These are phyloP conservation scores for Ustilago tritici DNA, from an alignment of 1,284 basidiomycete genomes.

Conservation along the genomic window DNA sequence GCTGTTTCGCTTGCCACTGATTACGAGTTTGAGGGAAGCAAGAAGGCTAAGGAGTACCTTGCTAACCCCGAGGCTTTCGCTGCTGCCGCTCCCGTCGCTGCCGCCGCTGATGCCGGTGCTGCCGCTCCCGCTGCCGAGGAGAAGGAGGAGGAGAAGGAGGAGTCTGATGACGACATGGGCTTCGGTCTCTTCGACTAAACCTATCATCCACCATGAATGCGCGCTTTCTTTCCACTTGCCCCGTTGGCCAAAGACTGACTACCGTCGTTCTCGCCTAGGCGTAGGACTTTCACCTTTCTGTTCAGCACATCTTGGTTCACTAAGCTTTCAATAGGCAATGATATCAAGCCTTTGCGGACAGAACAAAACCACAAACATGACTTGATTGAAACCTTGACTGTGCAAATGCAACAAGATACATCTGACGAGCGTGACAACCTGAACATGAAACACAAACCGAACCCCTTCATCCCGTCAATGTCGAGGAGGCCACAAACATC, in stretches of 20 bases:
- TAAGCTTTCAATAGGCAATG: background rate
- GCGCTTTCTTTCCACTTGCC: background rate
- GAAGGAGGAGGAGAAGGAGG: conserved; percentile 82
- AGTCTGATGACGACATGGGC: conserved; percentile 64
- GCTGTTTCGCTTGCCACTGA: conserved; percentile 92
- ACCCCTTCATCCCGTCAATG: background rate
- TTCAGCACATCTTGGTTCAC: background rate
- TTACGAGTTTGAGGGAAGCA: conserved; percentile 91
- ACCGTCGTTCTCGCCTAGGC: background rate
- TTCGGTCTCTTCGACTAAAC: conserved; percentile 85
- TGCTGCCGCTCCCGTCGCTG: conserved; percentile 78
- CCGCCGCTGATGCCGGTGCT: conserved; percentile 73
- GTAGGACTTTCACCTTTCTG: background rate
- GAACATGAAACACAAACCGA: background rate
- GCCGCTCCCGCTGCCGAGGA: conserved; percentile 72
- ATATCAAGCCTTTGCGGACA: conserved; percentile 3
- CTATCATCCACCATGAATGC: background rate
- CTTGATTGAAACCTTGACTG: background rate
- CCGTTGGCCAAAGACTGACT: background rate
- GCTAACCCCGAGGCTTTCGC: conserved; percentile 97
- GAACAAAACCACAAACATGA: background rate
- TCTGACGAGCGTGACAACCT: background rate
- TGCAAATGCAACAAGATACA: background rate
- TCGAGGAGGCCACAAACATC: conserved; percentile 9
- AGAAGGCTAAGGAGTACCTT: conserved; percentile 95